Evolutionary conservation across 768 basidiomycete species (phyloP).

Genomic region (Neoboletus brunneissimus): DNA sequence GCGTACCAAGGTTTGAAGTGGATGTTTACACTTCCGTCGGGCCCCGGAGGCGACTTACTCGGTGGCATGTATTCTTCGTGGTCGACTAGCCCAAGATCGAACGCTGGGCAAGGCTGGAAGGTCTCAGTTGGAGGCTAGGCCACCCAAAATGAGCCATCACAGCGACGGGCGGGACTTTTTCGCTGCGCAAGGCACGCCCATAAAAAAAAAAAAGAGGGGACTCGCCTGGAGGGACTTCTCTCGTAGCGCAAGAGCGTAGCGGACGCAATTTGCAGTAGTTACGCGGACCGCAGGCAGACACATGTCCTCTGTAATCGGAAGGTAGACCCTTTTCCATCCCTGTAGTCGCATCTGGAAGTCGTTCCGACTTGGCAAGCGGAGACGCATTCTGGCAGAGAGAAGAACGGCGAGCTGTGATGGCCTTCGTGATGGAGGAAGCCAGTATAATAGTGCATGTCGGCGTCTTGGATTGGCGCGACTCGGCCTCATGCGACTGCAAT

Average conservation of each 20-base stretch:
- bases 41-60: neutral
- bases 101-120: neutral
- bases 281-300: slow-evolving; percentile 31
- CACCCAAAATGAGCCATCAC: slow-evolving; percentile 1
- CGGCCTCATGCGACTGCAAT: slow-evolving; percentile 14
- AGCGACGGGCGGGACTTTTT: slow-evolving; percentile 10
- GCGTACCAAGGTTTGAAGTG: neutral
- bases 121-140: slow-evolving; percentile 3
- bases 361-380: slow-evolving; percentile 16
- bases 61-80: slow-evolving; percentile 4
- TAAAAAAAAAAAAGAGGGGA: slow-evolving; percentile 15
- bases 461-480: slow-evolving; percentile 24
- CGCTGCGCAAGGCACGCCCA: slow-evolving; percentile 19
- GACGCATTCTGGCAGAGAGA: slow-evolving; percentile 8
- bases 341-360: slow-evolving; percentile 19
- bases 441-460: slow-evolving; percentile 6
- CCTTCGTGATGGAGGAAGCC: slow-evolving; percentile 22
- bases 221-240: slow-evolving; percentile 14
- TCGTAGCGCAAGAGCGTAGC: slow-evolving; percentile 21
- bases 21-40: neutral
- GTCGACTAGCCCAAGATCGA: slow-evolving; percentile 2
- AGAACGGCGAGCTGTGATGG: slow-evolving; percentile 17
- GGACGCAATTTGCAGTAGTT: slow-evolving; percentile 25
- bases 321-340: slow-evolving; percentile 25
- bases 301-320: slow-evolving; percentile 21